A percentile compares a stretch with the other conserved stretches of the same genome.
Evolutionary conservation across 2,329 filamentous ascomycete genomes (phyloP).

Genomic region (Pseudogymnoascus sp.): DNA sequence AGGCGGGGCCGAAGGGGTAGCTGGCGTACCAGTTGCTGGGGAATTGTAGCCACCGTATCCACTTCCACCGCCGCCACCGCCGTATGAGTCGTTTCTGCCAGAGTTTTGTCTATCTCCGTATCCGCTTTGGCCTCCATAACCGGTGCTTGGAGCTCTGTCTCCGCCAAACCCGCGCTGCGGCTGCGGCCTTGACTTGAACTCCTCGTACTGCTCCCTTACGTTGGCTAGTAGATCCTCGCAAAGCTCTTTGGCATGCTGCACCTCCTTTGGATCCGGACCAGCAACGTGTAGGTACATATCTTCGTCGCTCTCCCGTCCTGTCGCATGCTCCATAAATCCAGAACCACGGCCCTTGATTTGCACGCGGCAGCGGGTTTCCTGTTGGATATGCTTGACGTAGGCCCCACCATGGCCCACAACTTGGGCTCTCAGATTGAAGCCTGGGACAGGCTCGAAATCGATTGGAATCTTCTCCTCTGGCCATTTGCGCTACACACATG

Average conservation of each 20-base stretch:
- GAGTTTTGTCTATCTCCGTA: slow-evolving; percentile 47
- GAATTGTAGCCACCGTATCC: slow-evolving; percentile 33
- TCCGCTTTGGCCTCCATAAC: slow-evolving; percentile 38
- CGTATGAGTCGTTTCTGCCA: slow-evolving; percentile 35
- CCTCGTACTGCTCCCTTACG: slow-evolving; percentile 82
- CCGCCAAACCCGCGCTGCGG: slow-evolving; percentile 56
- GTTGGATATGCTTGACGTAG: slow-evolving; percentile 97
- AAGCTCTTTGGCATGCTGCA: slow-evolving; percentile 77
- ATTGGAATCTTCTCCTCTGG: slow-evolving; percentile 93
- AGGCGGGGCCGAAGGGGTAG: slow-evolving; percentile 33
- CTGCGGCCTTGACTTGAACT: slow-evolving; percentile 72
- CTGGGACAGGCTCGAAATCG: slow-evolving; percentile 79
- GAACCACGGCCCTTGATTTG: slow-evolving; percentile 97
- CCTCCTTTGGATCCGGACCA: slow-evolving; percentile 79
- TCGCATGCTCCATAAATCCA: slow-evolving; percentile 83
- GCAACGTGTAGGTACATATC: slow-evolving; percentile 95
- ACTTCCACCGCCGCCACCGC: slow-evolving; percentile 30
- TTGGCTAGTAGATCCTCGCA: slow-evolving; percentile 82
- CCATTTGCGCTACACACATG: slow-evolving; percentile 75
- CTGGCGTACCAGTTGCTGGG: slow-evolving; percentile 25
- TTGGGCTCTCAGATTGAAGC: slow-evolving; percentile 93
- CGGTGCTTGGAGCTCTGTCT: slow-evolving; percentile 23
- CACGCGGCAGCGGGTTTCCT: slow-evolving; percentile 88
- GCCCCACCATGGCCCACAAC: slow-evolving; percentile 90
- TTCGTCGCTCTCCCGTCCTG: slow-evolving; percentile 87